Base-by-base conservation (phyloP, 2,329 filamentous ascomycete genomes). In the Colletotrichum liriopes region DNA sequence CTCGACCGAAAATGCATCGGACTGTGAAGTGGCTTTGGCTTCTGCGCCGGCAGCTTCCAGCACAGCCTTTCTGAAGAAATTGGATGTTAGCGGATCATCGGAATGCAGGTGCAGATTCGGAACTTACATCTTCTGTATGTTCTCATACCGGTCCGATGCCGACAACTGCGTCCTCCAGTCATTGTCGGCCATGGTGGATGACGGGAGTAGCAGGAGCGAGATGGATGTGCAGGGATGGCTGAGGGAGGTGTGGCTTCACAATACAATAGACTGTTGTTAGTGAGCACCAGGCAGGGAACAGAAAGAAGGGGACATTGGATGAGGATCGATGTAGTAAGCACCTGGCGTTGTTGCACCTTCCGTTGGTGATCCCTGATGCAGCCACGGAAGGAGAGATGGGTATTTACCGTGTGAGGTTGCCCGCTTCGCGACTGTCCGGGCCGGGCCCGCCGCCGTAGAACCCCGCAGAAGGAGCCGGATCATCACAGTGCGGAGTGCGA, bases 51-150 rank as follows among this genome's bases (percentile, higher is more conserved):
- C 64, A 29, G 60, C 37, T 49, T 75, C 70, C 11, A 74, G 26
- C 12, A 72, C 71, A 6, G 55, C 49, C 29, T 75, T 73, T 56
- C 73, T 75, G 39, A 14, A 5, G 5, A 37, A 8, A 6, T 5
- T 6, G 23, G 41, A n/a, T 55, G 20, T 51, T 8, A 62, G 49
- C 39, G 9, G 16, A 26, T 14, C 26, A 26, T 29, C 26, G 18
- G 43, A 26, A 29, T 49, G 39, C 54, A n/a, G 14, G 4, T 16
- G 23, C 1, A 32, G 5, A 8, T 9, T 11, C 26, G n/a, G n/a
- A 39, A 23, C 90, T 84, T 80, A 92, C 90, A 93, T 84, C 70
- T 84, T 87, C 75, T 92, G 86, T 62, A 94, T 90, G 71, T 86
- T 88, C 67, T 88, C 87, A 79, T 92, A 90, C 67, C 92, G 86